Percentiles rank a stretch among this genome's conserved stretches.
Conservation (phyloP, 179 eudicot species). For the Beta lomatogona region DNA sequence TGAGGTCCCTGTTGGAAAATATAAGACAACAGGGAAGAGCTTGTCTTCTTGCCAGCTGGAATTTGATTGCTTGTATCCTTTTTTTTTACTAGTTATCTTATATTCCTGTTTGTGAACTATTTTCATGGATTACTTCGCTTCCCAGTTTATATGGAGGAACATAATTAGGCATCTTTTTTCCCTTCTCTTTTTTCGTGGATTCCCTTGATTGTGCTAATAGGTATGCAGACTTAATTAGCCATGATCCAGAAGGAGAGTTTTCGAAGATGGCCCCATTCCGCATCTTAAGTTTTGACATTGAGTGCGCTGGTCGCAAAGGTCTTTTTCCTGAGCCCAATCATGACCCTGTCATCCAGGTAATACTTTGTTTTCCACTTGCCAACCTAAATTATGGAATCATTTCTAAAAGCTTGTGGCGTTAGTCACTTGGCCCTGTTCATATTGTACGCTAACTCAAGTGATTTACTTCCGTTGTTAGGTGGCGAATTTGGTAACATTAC, state of each 20-base stretch:
- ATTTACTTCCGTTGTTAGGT: slow-evolving; percentile 44
- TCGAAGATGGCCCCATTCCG: slow-evolving; percentile 99
- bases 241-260: slow-evolving; percentile 89
- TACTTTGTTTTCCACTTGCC: slow-evolving; percentile 11
- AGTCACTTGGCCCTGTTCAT: background rate
- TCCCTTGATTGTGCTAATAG: slow-evolving; percentile 52
- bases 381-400: slow-evolving; percentile 10
- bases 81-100: background rate
- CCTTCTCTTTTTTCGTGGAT: slow-evolving; percentile 6
- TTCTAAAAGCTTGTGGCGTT: slow-evolving; percentile 4
- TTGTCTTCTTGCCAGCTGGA: slow-evolving; percentile 88
- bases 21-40: slow-evolving; percentile 56
- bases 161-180: background rate
- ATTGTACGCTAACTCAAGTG: background rate
- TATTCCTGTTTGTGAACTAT: slow-evolving; percentile 1
- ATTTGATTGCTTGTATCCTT: slow-evolving; percentile 96
- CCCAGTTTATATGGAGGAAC: slow-evolving; percentile 4
- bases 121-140: background rate
- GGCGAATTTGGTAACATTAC: slow-evolving; percentile 90
- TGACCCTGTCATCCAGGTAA: slow-evolving; percentile 98
- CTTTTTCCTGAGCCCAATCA: slow-evolving; percentile 93
- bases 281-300: slow-evolving; percentile 95
- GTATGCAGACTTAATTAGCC: slow-evolving; percentile 82
- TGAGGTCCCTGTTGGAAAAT: slow-evolving; percentile 80
- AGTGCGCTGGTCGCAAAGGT: slow-evolving; percentile 99